Conservation (phyloP, 106 monocot species). For the Allium fistulosum region DNA sequence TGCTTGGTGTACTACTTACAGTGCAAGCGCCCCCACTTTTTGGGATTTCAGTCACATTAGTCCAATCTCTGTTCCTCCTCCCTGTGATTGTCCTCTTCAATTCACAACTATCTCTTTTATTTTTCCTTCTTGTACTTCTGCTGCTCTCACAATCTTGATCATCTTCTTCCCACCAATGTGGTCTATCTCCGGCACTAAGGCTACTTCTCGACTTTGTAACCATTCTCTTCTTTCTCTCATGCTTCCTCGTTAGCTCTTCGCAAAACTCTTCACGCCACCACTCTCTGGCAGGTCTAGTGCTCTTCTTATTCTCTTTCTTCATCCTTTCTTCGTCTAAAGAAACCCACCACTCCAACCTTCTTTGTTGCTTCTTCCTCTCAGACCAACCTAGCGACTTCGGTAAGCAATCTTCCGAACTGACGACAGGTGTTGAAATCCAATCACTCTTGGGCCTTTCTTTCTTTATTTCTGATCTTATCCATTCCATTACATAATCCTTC, state of each 20-base stretch:
- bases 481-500: constrained; percentile 98
- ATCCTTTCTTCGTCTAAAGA: constrained; percentile 31
- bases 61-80: constrained; percentile 52
- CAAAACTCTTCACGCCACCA: constrained; percentile 96
- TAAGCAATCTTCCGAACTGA: constrained; percentile 17
- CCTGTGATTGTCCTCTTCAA: constrained; percentile 1
- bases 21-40: constrained; percentile 43
- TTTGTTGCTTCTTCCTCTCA: constrained; percentile 32
- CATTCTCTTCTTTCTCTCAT: constrained; percentile 8
- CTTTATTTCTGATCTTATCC: constrained; percentile 90
- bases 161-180: constrained; percentile 62
- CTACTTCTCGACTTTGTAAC: constrained; percentile 38
- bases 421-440: constrained; percentile 13
- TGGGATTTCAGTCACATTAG: constrained; percentile 53
- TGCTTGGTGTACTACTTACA: constrained; percentile 92
- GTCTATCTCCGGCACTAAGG: constrained; percentile 13
- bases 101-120: constrained; percentile 21
- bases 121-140: constrained; percentile 24
- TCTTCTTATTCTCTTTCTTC: constrained; percentile 40
- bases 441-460: constrained; percentile 66
- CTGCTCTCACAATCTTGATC: constrained; percentile 5
- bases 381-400: constrained; percentile 8
- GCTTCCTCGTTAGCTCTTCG: constrained; percentile 60
- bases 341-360: constrained; percentile 56
- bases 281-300: constrained; percentile 38